Conservation (phyloP, 352 stramenopile genomes). For the Globisporangium splendens region DNA sequence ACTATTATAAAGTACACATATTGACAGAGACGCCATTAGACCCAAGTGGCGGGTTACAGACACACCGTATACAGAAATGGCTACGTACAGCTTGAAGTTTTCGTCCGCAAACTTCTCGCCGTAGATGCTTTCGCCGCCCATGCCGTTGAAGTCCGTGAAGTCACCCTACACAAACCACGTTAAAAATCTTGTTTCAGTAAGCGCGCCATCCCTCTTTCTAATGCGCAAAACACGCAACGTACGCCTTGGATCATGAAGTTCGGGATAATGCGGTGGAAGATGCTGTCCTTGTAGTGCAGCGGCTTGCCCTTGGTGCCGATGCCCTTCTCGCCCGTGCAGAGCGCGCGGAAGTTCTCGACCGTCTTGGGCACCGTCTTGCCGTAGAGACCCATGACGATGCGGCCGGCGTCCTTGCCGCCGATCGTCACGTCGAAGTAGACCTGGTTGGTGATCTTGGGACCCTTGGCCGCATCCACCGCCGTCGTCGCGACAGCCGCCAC, state of each 20-base stretch:
- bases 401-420: slow-evolving; percentile 75
- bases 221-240: slow-evolving; percentile 13
- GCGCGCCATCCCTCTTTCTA: background rate
- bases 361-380: slow-evolving; percentile 87
- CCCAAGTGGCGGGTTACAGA: background rate
- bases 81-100: slow-evolving; percentile 81
- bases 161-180: slow-evolving; percentile 37
- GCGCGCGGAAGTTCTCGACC: slow-evolving; percentile 56
- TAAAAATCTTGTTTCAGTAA: background rate
- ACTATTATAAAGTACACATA: slow-evolving; percentile 10
- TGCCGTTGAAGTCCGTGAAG: slow-evolving; percentile 77
- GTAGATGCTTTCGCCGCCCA: slow-evolving; percentile 78
- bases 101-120: slow-evolving; percentile 76
- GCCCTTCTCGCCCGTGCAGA: slow-evolving; percentile 58
- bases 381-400: slow-evolving; percentile 84
- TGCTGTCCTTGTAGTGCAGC: slow-evolving; percentile 95
- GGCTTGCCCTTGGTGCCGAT: slow-evolving; percentile 92
- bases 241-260: slow-evolving; percentile 90
- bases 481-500: slow-evolving; percentile 22
- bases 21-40: background rate
- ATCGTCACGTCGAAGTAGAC: slow-evolving; percentile 97
- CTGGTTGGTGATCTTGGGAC: slow-evolving; percentile 85
- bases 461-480: slow-evolving; percentile 31
- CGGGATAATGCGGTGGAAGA: slow-evolving; percentile 97
- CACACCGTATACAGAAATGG: slow-evolving; percentile 3